Conservation (phyloP, 208 protist genomes). For the Crithidia thermophila region DNA sequence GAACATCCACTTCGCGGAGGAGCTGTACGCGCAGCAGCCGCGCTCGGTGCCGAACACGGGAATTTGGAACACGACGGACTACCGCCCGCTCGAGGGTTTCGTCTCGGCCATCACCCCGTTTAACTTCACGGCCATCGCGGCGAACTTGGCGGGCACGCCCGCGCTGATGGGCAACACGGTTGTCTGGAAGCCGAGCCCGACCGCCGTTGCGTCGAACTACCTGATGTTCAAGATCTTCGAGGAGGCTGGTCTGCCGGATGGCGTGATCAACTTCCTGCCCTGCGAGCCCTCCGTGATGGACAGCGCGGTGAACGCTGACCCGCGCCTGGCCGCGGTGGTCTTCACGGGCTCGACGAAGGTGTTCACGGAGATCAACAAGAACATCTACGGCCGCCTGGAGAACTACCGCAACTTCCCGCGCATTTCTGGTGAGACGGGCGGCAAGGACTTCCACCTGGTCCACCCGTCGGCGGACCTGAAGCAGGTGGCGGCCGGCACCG, state of each 20-base stretch:
- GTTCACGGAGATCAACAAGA: constrained; percentile 94
- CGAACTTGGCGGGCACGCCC: constrained; percentile 94
- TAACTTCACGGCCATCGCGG: constrained; percentile 99
- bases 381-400: constrained; percentile 90
- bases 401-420: constrained; percentile 94
- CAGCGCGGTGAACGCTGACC: constrained; percentile 68
- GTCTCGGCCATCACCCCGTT: constrained; percentile 96
- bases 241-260: constrained; percentile 95
- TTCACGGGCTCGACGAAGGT: constrained; percentile 97
- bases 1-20: constrained; percentile 94
- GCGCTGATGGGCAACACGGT: constrained; percentile 97
- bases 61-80: constrained; percentile 96
- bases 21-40: constrained; percentile 93
- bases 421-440: constrained; percentile 96
- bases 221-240: constrained; percentile 93
- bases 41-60: constrained; percentile 60
- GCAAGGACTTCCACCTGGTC: constrained; percentile 98
- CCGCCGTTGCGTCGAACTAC: constrained; percentile 94
- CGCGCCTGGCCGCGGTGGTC: constrained; percentile 92
- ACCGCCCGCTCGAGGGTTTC: constrained; percentile 97
- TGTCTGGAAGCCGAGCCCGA: constrained; percentile 96
- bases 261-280: constrained; percentile 96
- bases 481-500: constrained; percentile 76
- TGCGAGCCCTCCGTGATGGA: constrained; percentile 82
- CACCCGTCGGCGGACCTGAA: constrained; percentile 93